Evolutionary conservation across 345 rosid species (phyloP), one percentile per base, ranked within the genome.

Genomic region (Barbarea vulgaris): DNA sequence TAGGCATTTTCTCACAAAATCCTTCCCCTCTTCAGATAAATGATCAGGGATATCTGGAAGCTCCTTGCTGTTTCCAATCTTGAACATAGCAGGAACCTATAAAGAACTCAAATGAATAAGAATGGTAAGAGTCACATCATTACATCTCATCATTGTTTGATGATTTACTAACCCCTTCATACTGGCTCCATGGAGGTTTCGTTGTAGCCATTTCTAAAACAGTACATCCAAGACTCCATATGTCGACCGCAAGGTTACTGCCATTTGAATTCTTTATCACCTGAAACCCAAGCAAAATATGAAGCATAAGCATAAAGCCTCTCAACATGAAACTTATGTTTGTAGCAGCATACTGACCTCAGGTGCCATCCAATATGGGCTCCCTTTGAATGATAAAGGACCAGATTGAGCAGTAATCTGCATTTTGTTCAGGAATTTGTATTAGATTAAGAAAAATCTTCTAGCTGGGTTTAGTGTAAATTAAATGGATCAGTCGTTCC

Each of bases 321-420:
- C 63, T 31, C 9, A 64, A 31, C 5, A 74, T 55, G 44, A 27
- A 47, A 56, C 11, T 6, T 1, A 47, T 1, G 11, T 30, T 57
- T 22, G 22, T 64, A 73, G 31, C 47, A 73, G 68, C 50, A 66
- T 46, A 74, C 77, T 48, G 63, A 87, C 96, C 93, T 90, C 96
- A 47, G 96, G 96, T 74, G 96, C 96, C 96, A 90, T 90, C 96
- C 96, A 90, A 78, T 88, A 88, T 25, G 96, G 96, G 80, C 96
- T 90, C 74, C 96, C 96, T 79, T 83, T 90, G 81, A 90, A 83
- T 18, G 96, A 90, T 19, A 90, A 77, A 4, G 89, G 91, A 69
- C 90, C 89, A 44, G 93, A 90, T 74, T 86, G 91, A 48, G 91
- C 91, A 53, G 88, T 83, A n/a, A 90, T 90, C 96, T 90, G 91